Conservation (phyloP, 139 green algal species). For the Edaphochlamys debaryana region DNA sequence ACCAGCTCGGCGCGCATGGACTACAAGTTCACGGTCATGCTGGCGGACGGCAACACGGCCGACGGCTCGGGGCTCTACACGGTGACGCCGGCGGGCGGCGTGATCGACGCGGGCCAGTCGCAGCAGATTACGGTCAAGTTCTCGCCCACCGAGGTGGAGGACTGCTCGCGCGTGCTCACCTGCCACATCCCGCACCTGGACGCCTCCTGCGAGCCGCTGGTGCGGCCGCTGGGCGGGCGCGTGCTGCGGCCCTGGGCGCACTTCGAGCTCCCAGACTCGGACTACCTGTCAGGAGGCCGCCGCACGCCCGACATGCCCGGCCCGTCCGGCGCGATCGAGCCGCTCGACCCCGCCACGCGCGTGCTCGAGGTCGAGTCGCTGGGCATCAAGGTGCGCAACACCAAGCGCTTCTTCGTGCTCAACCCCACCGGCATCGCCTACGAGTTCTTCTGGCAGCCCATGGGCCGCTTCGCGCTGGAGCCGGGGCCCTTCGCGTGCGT, state of each 20-base stretch:
- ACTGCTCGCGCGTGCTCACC: constrained; percentile 60
- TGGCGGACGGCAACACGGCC: constrained; percentile 24
- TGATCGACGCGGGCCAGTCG: constrained; percentile 49
- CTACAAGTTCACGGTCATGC: constrained; percentile 55
- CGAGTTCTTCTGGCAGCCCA: constrained; percentile 78
- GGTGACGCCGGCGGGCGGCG: constrained; percentile 59
- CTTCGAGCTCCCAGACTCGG: constrained; percentile 81
- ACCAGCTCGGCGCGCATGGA: constrained; percentile 60
- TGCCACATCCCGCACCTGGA: constrained; percentile 73
- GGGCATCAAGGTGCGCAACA: constrained; percentile 75
- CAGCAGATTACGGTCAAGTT: constrained; percentile 76
- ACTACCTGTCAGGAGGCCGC: constrained; percentile 70
- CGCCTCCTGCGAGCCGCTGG: constrained; percentile 42
- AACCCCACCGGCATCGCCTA: constrained; percentile 86
- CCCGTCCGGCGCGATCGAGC: constrained; percentile 60
- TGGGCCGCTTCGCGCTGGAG: not conserved
- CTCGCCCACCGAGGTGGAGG: constrained; percentile 76
- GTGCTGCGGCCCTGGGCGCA: constrained; percentile 84
- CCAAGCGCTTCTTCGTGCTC: constrained; percentile 82
- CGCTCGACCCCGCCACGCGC: constrained; percentile 74
- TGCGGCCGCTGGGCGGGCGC: constrained; percentile 54
- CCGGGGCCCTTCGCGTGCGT: constrained; percentile 23
- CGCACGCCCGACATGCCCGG: constrained; percentile 70
- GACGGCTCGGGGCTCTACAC: constrained; percentile 62
- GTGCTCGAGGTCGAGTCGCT: constrained; percentile 81